A percentile compares a stretch with the other conserved stretches of the same genome.
Evolutionary conservation across 2,329 filamentous ascomycete genomes (phyloP).

Genomic region (Sporothrix pallida): DNA sequence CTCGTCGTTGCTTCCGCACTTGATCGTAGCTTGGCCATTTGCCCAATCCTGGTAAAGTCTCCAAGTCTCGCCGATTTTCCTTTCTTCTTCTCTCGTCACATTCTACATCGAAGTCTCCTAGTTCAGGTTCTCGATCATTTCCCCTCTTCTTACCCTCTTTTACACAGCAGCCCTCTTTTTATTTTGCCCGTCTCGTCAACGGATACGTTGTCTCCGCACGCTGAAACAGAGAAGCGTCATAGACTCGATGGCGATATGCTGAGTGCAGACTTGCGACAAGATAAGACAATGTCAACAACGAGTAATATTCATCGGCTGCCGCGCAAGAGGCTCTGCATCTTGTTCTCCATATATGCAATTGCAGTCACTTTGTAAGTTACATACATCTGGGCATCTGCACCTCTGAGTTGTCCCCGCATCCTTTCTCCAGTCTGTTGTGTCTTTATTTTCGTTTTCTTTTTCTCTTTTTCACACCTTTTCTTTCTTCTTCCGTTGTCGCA

Average conservation of each 20-base stretch:
- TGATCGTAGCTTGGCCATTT: no score
- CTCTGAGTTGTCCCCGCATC: slow-evolving; percentile 9
- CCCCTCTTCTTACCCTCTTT: neutral
- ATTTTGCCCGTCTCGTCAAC: neutral
- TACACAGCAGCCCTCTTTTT: neutral
- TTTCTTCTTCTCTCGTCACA: no score
- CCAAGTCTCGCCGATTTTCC: no score
- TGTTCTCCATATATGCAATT: no score
- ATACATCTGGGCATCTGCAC: neutral
- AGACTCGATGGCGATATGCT: neutral
- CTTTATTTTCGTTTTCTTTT: neutral
- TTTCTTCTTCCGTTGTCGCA: slow-evolving; percentile 9
- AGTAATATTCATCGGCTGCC: neutral
- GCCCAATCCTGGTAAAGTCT: no score
- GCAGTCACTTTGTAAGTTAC: no score
- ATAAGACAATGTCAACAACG: neutral
- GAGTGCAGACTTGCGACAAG: neutral
- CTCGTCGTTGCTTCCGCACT: neutral
- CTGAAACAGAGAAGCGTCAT: slow-evolving; percentile 2
- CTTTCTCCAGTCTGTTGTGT: neutral
- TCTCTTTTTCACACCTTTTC: neutral
- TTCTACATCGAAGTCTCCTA: no score
- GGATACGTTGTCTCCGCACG: neutral
- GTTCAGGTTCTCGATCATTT: neutral
- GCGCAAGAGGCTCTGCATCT: slow-evolving; percentile 18